These are phyloP conservation scores for Wickerhamomyces mucosus DNA, from an alignment of 805 yeast genomes.

Conservation along the genomic window DNA sequence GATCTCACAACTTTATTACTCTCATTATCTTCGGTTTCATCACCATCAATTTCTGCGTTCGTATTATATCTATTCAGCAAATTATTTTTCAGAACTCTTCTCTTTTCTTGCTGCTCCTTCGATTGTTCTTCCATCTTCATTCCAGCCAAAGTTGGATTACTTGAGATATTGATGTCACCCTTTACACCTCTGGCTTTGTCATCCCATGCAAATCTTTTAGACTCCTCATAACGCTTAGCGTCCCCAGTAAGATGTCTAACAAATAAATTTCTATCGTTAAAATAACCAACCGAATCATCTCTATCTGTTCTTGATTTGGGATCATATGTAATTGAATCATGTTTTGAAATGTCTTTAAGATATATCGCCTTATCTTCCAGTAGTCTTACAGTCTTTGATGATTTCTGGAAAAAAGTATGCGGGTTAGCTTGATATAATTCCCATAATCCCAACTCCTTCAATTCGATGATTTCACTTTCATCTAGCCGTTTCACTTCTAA, in stretches of 20 bases:
- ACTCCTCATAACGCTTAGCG: slow-evolving; percentile 39
- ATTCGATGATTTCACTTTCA: slow-evolving; percentile 31
- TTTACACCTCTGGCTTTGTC: slow-evolving; percentile 21
- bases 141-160: slow-evolving; percentile 39
- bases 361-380: slow-evolving; percentile 73
- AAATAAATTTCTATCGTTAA: slow-evolving; percentile 34
- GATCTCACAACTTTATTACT: slow-evolving; percentile 16
- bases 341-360: slow-evolving; percentile 33
- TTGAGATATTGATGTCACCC: slow-evolving; percentile 25
- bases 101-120: slow-evolving; percentile 21
- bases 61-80: slow-evolving; percentile 32
- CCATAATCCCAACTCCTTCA: slow-evolving; percentile 29
- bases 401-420: slow-evolving; percentile 18
- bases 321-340: slow-evolving; percentile 38
- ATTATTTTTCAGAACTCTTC: slow-evolving; percentile 18
- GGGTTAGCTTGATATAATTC: slow-evolving; percentile 7
- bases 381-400: slow-evolving; percentile 43
- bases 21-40: slow-evolving; percentile 5
- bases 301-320: slow-evolving; percentile 39
- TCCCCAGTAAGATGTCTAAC: slow-evolving; percentile 48
- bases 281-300: slow-evolving; percentile 23
- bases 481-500: slow-evolving; percentile 7
- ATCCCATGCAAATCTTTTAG: slow-evolving; percentile 43
- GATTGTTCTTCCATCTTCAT: slow-evolving; percentile 24
- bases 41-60: slow-evolving; percentile 5